Evolutionary conservation across 495 filamentous ascomycete species (phyloP), one percentile per base, ranked within the genome.

Genomic region (Podospora appendiculata): DNA sequence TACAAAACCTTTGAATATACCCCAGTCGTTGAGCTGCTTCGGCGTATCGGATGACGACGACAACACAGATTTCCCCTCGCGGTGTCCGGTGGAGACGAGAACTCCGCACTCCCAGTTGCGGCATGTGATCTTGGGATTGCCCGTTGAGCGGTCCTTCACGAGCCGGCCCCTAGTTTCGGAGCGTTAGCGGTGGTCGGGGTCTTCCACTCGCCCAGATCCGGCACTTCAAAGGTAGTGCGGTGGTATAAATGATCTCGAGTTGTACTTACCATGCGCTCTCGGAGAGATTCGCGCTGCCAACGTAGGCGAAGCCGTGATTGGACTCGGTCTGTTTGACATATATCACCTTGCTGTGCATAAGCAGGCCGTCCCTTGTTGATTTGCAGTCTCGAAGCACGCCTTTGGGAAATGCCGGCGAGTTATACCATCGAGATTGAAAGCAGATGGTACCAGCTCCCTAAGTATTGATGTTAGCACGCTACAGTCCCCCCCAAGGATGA

Each of bases 101-200:
- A 98, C 90, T 4, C 93, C 93, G 57, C 90, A 96, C 67, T 98
- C 93, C 93, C 93, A 98, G 66, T 97, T 98, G 11, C 87, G 82
- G 62, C 86, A 89, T 51, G 83, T 93, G 16, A 97, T 67, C 58
- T 90, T 95, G 0, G 80, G 78, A 17, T 70, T 54, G 45, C 84
- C 83, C 0, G 77, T 85, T 1, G 54, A 62, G 35, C 76, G 79
- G 47, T 92, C 88, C 48, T 83, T 80, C 39, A 81, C 76, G 2
- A 94, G 69, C 32, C 82, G 84, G 4, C 58, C 60, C 61, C 65
- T 62, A 39, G 39, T 9, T 13, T 33, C 5, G 11, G 18, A 55
- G 14, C 8, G 36, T 38, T 38, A 38, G 36, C 36, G 36, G 8
- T 38, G 13, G 36, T 8, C 25, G 36, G n/a, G 36, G 36, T 13